Percentiles rank a stretch among this genome's conserved stretches.
Conservation (phyloP, 352 stramenopile genomes). For the Bremia lactucae region DNA sequence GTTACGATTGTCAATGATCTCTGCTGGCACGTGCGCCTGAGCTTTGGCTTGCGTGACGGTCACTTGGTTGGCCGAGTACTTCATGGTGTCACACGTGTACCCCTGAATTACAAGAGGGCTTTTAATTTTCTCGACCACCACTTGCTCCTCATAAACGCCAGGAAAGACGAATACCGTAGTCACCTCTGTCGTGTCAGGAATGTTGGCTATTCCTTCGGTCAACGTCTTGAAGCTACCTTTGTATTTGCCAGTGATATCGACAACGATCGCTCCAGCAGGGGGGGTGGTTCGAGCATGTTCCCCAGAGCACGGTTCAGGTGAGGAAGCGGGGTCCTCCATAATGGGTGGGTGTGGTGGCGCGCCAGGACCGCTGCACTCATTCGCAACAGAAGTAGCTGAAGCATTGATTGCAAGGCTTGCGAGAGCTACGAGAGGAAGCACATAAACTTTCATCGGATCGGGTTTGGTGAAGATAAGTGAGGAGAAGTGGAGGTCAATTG, state of each 20-base stretch:
- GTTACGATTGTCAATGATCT: neutral
- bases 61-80: neutral
- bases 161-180: slow-evolving; percentile 6
- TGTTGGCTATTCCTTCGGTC: slow-evolving; percentile 1
- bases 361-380: too few species aligned
- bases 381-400: too few species aligned
- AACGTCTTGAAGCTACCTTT: slow-evolving; percentile 3
- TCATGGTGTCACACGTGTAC: neutral
- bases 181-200: slow-evolving; percentile 3
- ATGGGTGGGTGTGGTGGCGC: too few species aligned
- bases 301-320: neutral
- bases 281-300: neutral
- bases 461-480: too few species aligned
- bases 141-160: slow-evolving; percentile 1
- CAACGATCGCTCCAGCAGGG: slow-evolving; percentile 3
- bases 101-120: slow-evolving; percentile 2
- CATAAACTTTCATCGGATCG: too few species aligned
- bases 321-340: neutral
- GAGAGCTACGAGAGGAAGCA: too few species aligned
- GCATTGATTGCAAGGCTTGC: too few species aligned
- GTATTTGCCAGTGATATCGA: slow-evolving; percentile 4
- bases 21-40: neutral
- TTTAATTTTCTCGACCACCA: neutral
- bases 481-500: too few species aligned
- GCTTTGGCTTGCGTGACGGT: slow-evolving; percentile 1